These are phyloP conservation scores for Lupinus albus DNA, from an alignment of 306 rosid genomes.

Conservation along the genomic window DNA sequence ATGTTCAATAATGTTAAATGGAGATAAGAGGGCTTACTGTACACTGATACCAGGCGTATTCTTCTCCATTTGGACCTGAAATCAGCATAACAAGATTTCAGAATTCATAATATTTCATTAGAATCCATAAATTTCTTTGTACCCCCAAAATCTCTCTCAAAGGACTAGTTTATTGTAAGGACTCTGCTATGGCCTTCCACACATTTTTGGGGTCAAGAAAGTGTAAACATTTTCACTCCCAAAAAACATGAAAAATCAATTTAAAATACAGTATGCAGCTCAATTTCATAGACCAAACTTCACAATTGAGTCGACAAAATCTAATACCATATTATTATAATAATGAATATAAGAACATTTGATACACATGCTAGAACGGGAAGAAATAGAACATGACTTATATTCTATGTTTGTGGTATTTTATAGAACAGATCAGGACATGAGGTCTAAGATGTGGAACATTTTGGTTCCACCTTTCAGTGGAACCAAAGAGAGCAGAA, in stretches of 20 bases:
- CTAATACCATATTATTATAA: no score
- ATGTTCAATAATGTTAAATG: conserved; percentile 8
- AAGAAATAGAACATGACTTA: no score
- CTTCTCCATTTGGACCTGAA: conserved; percentile 98
- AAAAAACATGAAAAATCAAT: background rate
- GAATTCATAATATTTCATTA: no score
- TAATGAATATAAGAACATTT: no score
- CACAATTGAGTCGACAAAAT: background rate
- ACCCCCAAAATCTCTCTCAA: conserved; percentile 14
- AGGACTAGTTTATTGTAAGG: background rate
- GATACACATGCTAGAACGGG: no score
- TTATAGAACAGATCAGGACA: no score
- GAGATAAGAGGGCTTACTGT: conserved; percentile 62
- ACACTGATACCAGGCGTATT: conserved; percentile 97
- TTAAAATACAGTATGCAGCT: background rate
- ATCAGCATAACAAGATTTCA: conserved; percentile 22
- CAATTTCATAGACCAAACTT: conserved; percentile 6
- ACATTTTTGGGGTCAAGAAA: background rate
- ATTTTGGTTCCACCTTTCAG: no score
- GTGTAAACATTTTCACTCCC: background rate
- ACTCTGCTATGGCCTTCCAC: background rate
- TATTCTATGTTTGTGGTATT: no score
- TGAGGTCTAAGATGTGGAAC: no score
- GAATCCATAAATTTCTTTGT: background rate
- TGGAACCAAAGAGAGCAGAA: no score